Base-by-base conservation (phyloP, 345 rosid species). In the Citrus maxima region DNA sequence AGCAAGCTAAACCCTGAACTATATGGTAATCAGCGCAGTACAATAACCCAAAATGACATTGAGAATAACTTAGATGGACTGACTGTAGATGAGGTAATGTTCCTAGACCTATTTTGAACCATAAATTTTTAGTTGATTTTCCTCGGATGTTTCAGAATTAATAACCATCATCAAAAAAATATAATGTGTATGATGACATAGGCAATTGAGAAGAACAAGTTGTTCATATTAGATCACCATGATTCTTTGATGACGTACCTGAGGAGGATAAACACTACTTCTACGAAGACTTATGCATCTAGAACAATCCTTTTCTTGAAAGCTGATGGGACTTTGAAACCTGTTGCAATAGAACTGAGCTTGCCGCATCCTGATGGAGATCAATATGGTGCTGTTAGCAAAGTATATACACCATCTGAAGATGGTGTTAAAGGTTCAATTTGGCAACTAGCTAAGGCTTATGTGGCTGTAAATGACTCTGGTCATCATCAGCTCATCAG, bases 401-500 rank as follows among this genome's bases (percentile, higher is more conserved):
- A 89, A 76, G 96, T 95, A 2, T 88, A 80, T 78, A 93, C 88
- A 0, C 97, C 98, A n/a, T 87, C 96, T 38, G 91, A 89, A 78
- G 76, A 88, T 68, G 96, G 94, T 0, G 85, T 85, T n/a, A 78
- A 88, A 77, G 91, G 85, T 76, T 82, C 93, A 25, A 77, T 91
- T 58, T 95, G 99, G 99, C 89, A 89, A 70, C 84, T 95, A 32
- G 97, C 99, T 10, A 95, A 93, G 79, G 98, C 99, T 80, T 95
- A 90, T 70, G 99, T 89, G 0, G 90, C 89, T 10, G 97, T 92
- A 62, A 88, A 90, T 70, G 99, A 95, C 83, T 92, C 99, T 2
- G 98, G 99, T 67, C 77, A 81, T 70, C 99, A 95, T 79, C 98
- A 95, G 76, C 96, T 95, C 38, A 86, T 95, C 74, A 95, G 98